Percentiles rank a stretch among this genome's conserved stretches.
Evolutionary conservation across 345 rosid genomes (phyloP).

Genomic region (Populus nigra): DNA sequence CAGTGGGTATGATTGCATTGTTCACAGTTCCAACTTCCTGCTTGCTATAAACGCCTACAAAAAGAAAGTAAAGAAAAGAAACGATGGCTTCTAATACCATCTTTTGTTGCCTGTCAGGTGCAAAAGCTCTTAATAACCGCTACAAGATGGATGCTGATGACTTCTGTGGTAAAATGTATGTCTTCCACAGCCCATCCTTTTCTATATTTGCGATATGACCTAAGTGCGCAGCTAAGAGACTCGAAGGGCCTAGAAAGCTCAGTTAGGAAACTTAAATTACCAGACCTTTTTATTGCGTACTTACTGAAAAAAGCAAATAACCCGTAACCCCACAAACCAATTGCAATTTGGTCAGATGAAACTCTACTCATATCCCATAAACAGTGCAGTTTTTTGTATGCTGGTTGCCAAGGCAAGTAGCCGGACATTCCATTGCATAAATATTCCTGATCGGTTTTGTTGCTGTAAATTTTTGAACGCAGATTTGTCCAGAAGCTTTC

Average conservation of each 20-base stretch:
- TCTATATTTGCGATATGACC: neutral
- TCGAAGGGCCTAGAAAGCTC: neutral
- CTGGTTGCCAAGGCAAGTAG: neutral
- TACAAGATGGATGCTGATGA: slow-evolving; percentile 63
- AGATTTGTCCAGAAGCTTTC: slow-evolving; percentile 81
- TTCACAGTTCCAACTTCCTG: slow-evolving; percentile 3
- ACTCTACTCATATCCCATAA: neutral
- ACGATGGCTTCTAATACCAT: neutral
- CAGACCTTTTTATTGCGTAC: neutral
- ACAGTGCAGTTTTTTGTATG: neutral
- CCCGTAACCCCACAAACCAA: neutral
- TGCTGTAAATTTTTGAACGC: slow-evolving; percentile 24
- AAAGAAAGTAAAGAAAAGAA: neutral
- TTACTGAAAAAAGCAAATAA: neutral
- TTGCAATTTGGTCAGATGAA: neutral
- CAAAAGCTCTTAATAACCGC: slow-evolving; percentile 54
- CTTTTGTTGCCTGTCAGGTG: slow-evolving; percentile 39
- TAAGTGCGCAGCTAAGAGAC: neutral
- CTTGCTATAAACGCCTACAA: neutral
- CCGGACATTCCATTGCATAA: neutral
- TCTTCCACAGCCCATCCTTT: neutral
- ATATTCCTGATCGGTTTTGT: slow-evolving; percentile 7
- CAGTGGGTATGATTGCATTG: slow-evolving; percentile 43
- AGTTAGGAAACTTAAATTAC: neutral
- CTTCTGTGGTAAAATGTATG: slow-evolving; percentile 58